Conservation (phyloP, 352 stramenopile genomes). For the Aphanomyces stellatus region DNA sequence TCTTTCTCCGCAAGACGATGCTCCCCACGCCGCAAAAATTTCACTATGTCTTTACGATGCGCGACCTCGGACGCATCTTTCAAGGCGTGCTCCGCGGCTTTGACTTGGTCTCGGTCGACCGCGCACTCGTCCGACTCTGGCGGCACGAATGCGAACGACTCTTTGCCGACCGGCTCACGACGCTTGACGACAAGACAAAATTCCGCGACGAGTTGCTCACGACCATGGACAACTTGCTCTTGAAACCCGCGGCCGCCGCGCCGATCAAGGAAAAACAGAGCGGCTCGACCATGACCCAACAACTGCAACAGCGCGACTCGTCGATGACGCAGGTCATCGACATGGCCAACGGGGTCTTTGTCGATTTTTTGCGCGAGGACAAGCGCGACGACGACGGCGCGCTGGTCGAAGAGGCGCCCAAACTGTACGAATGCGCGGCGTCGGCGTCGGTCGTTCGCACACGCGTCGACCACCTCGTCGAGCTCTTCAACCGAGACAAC, state of each 20-base stretch:
- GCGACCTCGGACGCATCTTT: conserved; percentile 63
- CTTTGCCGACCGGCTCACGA: conserved; percentile 69
- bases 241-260: conserved; percentile 21
- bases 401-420: conserved; percentile 63
- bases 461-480: conserved; percentile 53
- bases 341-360: conserved; percentile 33
- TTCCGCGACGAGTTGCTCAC: conserved; percentile 47
- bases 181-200: conserved; percentile 55
- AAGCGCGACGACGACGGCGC: conserved; percentile 78
- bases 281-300: background rate
- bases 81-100: conserved; percentile 65
- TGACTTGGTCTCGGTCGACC: conserved; percentile 40
- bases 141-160: conserved; percentile 77
- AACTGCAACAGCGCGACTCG: background rate
- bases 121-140: conserved; percentile 61
- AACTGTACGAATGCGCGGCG: conserved; percentile 67
- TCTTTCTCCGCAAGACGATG: conserved; percentile 56
- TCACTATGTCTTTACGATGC: conserved; percentile 75
- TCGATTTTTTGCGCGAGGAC: conserved; percentile 82
- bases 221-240: conserved; percentile 40
- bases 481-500: conserved; percentile 79
- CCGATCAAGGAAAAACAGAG: conserved; percentile 27
- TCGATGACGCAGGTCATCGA: background rate
- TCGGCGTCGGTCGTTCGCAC: conserved; percentile 38
- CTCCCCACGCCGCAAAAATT: conserved; percentile 72